Evolutionary conservation across 2,329 filamentous ascomycete genomes (phyloP).

Genomic region (Diaporthe ampelina): DNA sequence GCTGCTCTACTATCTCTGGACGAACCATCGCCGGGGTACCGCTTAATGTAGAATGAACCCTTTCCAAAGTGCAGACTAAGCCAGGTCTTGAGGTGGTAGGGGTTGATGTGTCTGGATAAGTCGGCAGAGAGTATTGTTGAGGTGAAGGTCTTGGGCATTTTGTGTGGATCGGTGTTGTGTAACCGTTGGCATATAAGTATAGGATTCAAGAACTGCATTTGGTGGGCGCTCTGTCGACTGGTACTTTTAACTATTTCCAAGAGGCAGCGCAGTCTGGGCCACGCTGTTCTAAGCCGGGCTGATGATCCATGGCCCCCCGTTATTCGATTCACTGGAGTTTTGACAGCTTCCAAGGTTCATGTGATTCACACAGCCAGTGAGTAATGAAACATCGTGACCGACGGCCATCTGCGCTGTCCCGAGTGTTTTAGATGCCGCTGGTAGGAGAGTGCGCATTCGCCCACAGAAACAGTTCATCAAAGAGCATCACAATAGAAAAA

Average conservation of each 20-base stretch:
- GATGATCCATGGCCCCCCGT: neutral
- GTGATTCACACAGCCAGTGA: neutral
- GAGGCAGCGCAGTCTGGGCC: neutral
- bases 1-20: neutral
- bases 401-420: neutral
- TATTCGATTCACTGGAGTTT: neutral
- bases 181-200: too few species aligned
- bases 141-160: neutral
- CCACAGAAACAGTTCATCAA: too few species aligned
- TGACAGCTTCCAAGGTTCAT: neutral
- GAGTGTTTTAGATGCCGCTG: neutral
- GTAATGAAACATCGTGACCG: neutral
- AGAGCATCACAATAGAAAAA: too few species aligned
- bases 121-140: neutral
- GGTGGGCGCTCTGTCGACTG: neutral
- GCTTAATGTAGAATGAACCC: neutral
- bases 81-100: constrained; percentile 22
- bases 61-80: constrained; percentile 23
- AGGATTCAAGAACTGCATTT: neutral
- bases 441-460: too few species aligned
- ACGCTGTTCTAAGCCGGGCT: neutral
- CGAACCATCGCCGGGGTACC: neutral
- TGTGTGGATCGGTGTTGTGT: neutral
- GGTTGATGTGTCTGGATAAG: neutral
- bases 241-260: neutral